These are phyloP conservation scores for Hypoxylon sp. DNA, from an alignment of 2,329 filamentous ascomycete species.

Conservation along the genomic window DNA sequence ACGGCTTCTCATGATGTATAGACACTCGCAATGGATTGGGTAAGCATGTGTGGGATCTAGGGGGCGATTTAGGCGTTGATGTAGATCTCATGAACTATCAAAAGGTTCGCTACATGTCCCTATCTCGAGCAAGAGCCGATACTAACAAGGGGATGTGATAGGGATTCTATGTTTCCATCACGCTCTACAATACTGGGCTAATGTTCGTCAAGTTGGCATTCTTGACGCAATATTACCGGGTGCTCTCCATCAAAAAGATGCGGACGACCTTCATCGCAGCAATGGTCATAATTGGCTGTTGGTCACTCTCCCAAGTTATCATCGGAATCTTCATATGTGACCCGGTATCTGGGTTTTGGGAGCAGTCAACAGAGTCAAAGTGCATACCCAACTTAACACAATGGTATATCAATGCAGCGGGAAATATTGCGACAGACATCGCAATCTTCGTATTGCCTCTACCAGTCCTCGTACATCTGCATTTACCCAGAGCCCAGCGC, in stretches of 20 bases:
- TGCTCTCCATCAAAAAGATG: conserved; percentile 55
- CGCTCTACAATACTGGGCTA: conserved; percentile 57
- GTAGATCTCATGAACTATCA: conserved; percentile 37
- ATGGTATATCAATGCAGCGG: conserved; percentile 55
- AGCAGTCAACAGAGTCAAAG: conserved; percentile 46
- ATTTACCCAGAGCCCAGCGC: conserved; percentile 55
- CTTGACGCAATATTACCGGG: conserved; percentile 58
- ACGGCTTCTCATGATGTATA: conserved; percentile 28
- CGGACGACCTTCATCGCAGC: conserved; percentile 52
- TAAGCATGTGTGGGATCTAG: conserved; percentile 47
- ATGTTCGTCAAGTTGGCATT: conserved; percentile 58
- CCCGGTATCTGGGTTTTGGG: conserved; percentile 58
- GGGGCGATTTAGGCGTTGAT: conserved; percentile 21
- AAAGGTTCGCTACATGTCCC: conserved; percentile 34
- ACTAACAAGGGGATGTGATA: conserved; percentile 37
- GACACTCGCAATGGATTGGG: conserved; percentile 48
- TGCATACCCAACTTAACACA: conserved; percentile 56
- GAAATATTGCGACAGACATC: conserved; percentile 58
- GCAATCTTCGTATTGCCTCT: conserved; percentile 57
- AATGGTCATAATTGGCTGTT: conserved; percentile 54
- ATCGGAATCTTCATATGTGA: conserved; percentile 56
- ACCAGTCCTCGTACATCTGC: conserved; percentile 54
- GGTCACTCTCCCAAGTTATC: conserved; percentile 58
- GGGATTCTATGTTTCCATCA: conserved; percentile 59
- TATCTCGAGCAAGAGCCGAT: background rate